phyloP scores from a whole-genome alignment of 768 basidiomycete genomes.

The Podaxis sp. region DNA sequence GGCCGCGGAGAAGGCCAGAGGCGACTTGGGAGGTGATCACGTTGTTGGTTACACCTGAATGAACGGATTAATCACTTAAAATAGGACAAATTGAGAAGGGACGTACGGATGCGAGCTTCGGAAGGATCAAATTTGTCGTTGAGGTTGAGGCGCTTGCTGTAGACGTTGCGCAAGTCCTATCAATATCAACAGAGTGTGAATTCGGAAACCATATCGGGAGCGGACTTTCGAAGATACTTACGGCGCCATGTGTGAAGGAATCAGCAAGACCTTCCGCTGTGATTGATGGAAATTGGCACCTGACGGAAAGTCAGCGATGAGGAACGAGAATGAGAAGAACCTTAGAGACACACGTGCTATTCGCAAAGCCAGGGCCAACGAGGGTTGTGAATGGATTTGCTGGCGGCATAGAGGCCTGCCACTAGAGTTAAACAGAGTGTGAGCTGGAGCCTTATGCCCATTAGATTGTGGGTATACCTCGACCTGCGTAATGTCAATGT shows the following conservation, averaged over 20 bases:
- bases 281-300: constrained; percentile 52
- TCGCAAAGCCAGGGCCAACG: constrained; percentile 44
- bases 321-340: background rate
- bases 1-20: constrained; percentile 42
- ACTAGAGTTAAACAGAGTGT: constrained; percentile 26
- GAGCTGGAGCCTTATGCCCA: background rate
- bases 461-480: constrained; percentile 25
- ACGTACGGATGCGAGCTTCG: constrained; percentile 38
- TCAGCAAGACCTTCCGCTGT: constrained; percentile 45
- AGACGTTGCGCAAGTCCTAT: constrained; percentile 45
- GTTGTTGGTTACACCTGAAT: constrained; percentile 50
- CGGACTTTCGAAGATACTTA: constrained; percentile 20
- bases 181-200: background rate
- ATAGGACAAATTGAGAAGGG: background rate
- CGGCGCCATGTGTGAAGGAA: constrained; percentile 42
- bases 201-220: background rate
- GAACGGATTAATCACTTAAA: background rate
- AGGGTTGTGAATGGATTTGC: constrained; percentile 43
- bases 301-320: constrained; percentile 17
- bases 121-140: constrained; percentile 30
- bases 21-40: constrained; percentile 54
- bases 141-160: constrained; percentile 41
- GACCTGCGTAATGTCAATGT: constrained; percentile 19
- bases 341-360: constrained; percentile 35
- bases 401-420: constrained; percentile 38